Percentiles rank a stretch among this genome's conserved stretches.
These are phyloP conservation scores for Leptodermis oblonga DNA, from an alignment of 257 asterid genomes.

Conservation along the genomic window DNA sequence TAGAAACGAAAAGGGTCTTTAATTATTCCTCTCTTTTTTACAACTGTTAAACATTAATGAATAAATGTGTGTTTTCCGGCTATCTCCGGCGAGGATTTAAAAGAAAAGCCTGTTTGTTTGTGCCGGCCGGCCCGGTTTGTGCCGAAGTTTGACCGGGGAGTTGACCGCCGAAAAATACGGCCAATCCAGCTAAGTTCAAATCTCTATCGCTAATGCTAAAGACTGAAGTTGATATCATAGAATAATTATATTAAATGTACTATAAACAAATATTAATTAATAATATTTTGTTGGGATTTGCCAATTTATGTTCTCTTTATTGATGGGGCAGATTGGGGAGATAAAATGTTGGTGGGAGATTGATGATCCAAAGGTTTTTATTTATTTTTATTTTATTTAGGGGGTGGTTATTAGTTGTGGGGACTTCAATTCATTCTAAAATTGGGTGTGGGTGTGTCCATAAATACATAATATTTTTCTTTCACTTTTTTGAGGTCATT, in stretches of 20 bases:
- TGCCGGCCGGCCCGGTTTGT: neutral
- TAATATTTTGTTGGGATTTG: neutral
- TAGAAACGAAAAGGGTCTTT: neutral
- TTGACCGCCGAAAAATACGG: conserved; percentile 5
- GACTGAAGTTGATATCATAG: too few species aligned
- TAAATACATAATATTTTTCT: neutral
- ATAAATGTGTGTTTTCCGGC: neutral
- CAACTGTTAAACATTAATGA: too few species aligned
- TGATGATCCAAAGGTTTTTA: neutral
- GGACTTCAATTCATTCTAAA: neutral
- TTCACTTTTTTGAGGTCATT: neutral
- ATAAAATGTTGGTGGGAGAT: neutral
- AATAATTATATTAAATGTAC: too few species aligned
- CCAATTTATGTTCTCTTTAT: neutral
- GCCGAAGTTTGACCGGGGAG: neutral
- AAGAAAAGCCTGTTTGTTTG: too few species aligned
- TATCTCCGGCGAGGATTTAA: conserved; percentile 7
- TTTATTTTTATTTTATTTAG: neutral
- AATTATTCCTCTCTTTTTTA: neutral
- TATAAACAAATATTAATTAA: too few species aligned
- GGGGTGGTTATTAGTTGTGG: neutral
- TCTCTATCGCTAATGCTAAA: neutral
- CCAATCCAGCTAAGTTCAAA: conserved; percentile 12
- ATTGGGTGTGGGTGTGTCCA: conserved; percentile 1
- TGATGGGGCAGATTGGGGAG: neutral